Percentiles rank a stretch among this genome's conserved stretches.
These are phyloP conservation scores for Suhomyces pyralidae DNA, from an alignment of 805 yeast species.

Conservation along the genomic window DNA sequence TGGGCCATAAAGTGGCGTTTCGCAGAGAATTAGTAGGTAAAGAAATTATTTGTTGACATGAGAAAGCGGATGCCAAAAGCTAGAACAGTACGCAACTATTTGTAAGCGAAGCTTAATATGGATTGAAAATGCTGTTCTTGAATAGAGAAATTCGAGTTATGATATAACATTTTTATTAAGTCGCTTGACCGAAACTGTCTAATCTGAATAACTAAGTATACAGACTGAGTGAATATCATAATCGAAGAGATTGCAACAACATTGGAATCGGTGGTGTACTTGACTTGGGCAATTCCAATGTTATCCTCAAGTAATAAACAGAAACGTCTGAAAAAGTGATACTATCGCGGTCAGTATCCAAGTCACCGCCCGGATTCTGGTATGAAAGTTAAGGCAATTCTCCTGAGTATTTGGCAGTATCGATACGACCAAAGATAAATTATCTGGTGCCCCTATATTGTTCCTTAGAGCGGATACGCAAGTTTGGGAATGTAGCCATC, in stretches of 20 bases:
- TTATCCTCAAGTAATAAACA: slow-evolving; percentile 41
- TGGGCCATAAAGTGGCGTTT: background rate
- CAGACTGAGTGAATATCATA: background rate
- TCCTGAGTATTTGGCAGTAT: slow-evolving; percentile 18
- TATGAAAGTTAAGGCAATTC: slow-evolving; percentile 10
- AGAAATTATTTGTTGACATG: background rate
- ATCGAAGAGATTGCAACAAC: slow-evolving; percentile 6
- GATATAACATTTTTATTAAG: background rate
- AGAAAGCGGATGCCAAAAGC: background rate
- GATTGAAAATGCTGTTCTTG: background rate
- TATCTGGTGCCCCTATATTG: background rate
- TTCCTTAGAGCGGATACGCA: slow-evolving; percentile 20
- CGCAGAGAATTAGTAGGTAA: background rate
- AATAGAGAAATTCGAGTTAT: background rate
- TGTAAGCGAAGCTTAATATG: background rate
- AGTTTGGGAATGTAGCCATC: slow-evolving; percentile 24
- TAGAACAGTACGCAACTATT: background rate
- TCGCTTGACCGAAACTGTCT: background rate
- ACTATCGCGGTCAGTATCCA: slow-evolving; percentile 1
- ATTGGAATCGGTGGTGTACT: slow-evolving; percentile 15
- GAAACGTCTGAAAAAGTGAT: background rate
- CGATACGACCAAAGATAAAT: slow-evolving; percentile 21
- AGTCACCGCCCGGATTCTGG: slow-evolving; percentile 6
- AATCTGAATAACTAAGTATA: background rate
- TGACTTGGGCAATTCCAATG: slow-evolving; percentile 45